Percentiles rank a stretch among this genome's conserved stretches.
Evolutionary conservation across 345 rosid species (phyloP).

Genomic region (Murraya koenigii): DNA sequence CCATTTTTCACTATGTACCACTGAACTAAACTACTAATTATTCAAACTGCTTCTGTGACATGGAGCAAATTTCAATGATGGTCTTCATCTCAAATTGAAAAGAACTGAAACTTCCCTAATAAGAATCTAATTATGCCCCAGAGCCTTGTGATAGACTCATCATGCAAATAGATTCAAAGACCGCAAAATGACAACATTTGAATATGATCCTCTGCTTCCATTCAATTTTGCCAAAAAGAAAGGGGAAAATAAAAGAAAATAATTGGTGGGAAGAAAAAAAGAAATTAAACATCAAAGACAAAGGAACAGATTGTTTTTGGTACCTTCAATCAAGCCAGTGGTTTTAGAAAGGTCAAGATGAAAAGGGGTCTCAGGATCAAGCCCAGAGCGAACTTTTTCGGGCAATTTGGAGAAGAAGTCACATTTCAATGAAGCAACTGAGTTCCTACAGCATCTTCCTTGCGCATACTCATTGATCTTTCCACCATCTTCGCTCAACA

Average conservation of each 20-base stretch:
- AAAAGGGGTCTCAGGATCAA: slow-evolving; percentile 35
- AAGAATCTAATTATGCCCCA: background rate
- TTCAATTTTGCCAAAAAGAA: background rate
- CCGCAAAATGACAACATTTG: background rate
- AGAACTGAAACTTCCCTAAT: background rate
- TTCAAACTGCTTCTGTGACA: background rate
- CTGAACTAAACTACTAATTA: background rate
- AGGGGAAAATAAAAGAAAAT: background rate
- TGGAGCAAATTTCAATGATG: background rate
- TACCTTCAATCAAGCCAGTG: slow-evolving; percentile 30
- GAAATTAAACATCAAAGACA: background rate
- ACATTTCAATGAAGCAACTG: slow-evolving; percentile 13
- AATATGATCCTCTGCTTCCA: background rate
- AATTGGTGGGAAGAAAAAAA: background rate
- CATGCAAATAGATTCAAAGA: background rate
- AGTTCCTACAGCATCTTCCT: background rate
- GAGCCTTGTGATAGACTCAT: background rate
- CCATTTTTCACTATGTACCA: background rate
- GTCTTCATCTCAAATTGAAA: background rate
- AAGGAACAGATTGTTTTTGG: background rate
- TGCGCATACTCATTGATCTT: background rate
- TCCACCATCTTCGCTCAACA: background rate
- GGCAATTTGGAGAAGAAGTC: slow-evolving; percentile 37
- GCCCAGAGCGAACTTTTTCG: slow-evolving; percentile 28
- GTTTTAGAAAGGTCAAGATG: slow-evolving; percentile 27